Evolutionary conservation across 805 yeast genomes (phyloP).

Genomic region (Lipomyces lipofer): DNA sequence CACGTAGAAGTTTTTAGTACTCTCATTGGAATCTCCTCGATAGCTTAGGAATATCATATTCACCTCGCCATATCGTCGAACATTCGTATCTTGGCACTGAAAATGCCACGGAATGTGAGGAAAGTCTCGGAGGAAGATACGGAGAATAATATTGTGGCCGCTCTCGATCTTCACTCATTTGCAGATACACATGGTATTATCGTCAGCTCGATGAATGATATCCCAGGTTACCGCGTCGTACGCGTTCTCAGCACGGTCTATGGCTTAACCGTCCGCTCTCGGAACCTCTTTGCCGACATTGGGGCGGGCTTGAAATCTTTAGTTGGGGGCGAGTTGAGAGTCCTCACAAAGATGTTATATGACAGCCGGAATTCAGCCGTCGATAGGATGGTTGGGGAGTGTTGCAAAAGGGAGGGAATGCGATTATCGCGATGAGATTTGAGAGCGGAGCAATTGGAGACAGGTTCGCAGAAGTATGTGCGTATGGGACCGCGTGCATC

Average conservation of each 20-base stretch:
- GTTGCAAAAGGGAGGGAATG: background rate
- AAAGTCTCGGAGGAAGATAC: background rate
- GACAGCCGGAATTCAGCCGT: background rate
- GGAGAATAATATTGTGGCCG: background rate
- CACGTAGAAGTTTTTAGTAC: too few relatives aligned
- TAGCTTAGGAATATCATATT: too few relatives aligned
- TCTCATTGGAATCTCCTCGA: too few relatives aligned
- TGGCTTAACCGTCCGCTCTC: background rate
- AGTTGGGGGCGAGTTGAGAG: background rate
- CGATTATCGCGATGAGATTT: background rate
- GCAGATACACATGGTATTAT: background rate
- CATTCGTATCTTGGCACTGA: too few relatives aligned
- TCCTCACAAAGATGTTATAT: background rate
- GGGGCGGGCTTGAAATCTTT: background rate
- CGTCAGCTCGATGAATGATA: background rate
- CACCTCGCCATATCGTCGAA: too few relatives aligned
- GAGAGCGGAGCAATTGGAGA: background rate
- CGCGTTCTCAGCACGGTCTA: background rate
- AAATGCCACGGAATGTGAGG: background rate
- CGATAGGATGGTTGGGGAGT: background rate
- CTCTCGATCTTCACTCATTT: background rate
- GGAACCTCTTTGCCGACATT: background rate
- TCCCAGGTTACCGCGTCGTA: background rate
- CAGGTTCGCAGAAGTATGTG: background rate
- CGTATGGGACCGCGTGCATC: background rate